Conservation (phyloP, 495 filamentous ascomycete species). For the Chaetomium tenue region DNA sequence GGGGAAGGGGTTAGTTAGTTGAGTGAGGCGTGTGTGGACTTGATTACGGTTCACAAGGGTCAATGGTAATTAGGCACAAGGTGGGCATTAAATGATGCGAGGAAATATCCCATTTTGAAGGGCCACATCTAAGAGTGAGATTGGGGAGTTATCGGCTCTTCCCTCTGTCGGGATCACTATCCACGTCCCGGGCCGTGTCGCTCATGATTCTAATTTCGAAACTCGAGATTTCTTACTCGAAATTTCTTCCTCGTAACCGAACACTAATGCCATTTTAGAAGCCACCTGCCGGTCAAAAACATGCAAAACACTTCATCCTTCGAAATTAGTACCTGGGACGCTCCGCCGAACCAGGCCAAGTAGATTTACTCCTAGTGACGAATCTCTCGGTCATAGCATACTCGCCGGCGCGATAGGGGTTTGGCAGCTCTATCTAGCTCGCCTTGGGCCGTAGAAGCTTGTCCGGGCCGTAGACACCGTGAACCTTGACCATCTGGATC, state of each 20-base stretch:
- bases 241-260: background rate
- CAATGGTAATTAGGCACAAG: background rate
- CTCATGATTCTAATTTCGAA: background rate
- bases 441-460: slow-evolving; percentile 49
- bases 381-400: too few species aligned
- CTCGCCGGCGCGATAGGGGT: background rate
- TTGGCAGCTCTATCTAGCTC: background rate
- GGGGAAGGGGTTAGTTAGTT: background rate
- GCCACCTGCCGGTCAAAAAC: background rate
- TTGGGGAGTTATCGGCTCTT: background rate
- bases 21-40: too few species aligned
- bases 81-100: background rate
- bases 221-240: background rate
- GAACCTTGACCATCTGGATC: slow-evolving; percentile 53
- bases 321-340: too few species aligned
- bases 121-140: background rate
- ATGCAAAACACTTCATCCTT: background rate
- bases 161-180: background rate
- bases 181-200: background rate
- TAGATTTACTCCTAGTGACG: background rate
- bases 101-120: background rate
- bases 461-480: slow-evolving; percentile 36
- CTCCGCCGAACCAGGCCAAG: background rate
- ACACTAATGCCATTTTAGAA: slow-evolving; percentile 3
- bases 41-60: background rate